Evolutionary conservation across 345 rosid genomes (phyloP), one percentile per base, ranked within the genome.

Genomic region (Hibiscus mutabilis): DNA sequence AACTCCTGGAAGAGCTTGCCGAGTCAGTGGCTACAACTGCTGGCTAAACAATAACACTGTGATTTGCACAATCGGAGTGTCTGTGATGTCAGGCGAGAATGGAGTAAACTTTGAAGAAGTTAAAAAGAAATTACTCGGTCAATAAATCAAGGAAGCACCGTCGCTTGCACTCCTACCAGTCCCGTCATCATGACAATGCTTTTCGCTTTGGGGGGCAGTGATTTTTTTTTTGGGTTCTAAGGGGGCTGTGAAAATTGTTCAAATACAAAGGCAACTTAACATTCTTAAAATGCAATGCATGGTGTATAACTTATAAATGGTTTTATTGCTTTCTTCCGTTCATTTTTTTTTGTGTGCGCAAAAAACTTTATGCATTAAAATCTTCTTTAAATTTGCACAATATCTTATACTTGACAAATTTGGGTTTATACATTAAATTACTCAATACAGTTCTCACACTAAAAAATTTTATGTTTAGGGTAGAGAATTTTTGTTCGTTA

Each of bases 1-100:
- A 90, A 71, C 87, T 88, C 29, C 79, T 91, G 73, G 92, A 95
- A 81, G 97, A 90, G 79, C 89, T 95, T 56, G 96, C 96, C 0
- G 86, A 82, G 68, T 95, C 97, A 40, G 90, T 84, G 24, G 68
- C 84, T 37, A 78, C 83, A 27, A 68, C 82, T 7, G 77, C 83
- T 31, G 75, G 77, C 77, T 89, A 75, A 80, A 80, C 76, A 67
- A 62, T 73, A 24, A 15, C 55, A 57, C 35, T 25, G 49, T 40
- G 46, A 16, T 24, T 47, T 24, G 55, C 0, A 12, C 35, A 65
- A 24, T 14, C 24, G 33, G 35, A 44, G 68, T 6, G 19, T 65
- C 46, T 22, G 69, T 33, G 69, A 44, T 66, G 69, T 66, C 35
- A 15, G 69, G 56, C 6, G 15, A 44, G 55, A 44, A 65, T 46